Evolutionary conservation across 108 stramenopile genomes (phyloP).

Genomic region (Pseudonitzschia multiseries): DNA sequence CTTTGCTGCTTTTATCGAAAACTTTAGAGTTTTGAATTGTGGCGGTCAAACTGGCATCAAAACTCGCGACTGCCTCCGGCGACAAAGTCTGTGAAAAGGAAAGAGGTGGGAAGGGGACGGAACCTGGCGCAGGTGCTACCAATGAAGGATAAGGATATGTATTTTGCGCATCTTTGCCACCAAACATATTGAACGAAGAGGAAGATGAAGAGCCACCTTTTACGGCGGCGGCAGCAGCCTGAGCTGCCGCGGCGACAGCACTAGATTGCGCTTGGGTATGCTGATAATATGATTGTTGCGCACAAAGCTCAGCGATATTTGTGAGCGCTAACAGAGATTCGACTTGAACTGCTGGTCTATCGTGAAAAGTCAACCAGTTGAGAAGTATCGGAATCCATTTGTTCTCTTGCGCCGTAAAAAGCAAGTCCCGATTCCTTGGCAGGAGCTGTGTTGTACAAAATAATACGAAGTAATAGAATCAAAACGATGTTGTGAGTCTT

Average conservation of each 20-base stretch:
- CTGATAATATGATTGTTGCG: conserved; percentile 58
- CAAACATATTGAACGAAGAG: conserved; percentile 28
- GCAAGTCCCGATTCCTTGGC: conserved; percentile 54
- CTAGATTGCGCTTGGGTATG: conserved; percentile 39
- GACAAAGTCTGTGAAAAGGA: conserved; percentile 58
- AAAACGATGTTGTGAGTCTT: neutral
- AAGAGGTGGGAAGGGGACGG: conserved; percentile 58
- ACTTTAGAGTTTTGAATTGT: conserved; percentile 42
- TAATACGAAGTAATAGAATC: conserved; percentile 6
- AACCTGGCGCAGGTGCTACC: conserved; percentile 46
- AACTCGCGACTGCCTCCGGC: conserved; percentile 53
- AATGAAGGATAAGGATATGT: conserved; percentile 44
- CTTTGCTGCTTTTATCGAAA: conserved; percentile 25
- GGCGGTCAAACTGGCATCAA: conserved; percentile 55
- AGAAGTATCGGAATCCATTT: conserved; percentile 82
- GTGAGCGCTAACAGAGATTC: conserved; percentile 63
- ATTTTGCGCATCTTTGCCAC: conserved; percentile 17
- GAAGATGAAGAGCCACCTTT: conserved; percentile 25
- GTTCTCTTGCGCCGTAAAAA: conserved; percentile 61
- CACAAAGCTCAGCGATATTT: conserved; percentile 62
- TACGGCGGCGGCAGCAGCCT: conserved; percentile 51
- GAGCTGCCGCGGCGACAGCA: conserved; percentile 47
- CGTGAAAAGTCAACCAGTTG: conserved; percentile 70
- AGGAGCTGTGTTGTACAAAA: conserved; percentile 34
- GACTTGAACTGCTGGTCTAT: conserved; percentile 77